Evolutionary conservation across 2,329 filamentous ascomycete genomes (phyloP).

Genomic region (Alternaria infectoria): DNA sequence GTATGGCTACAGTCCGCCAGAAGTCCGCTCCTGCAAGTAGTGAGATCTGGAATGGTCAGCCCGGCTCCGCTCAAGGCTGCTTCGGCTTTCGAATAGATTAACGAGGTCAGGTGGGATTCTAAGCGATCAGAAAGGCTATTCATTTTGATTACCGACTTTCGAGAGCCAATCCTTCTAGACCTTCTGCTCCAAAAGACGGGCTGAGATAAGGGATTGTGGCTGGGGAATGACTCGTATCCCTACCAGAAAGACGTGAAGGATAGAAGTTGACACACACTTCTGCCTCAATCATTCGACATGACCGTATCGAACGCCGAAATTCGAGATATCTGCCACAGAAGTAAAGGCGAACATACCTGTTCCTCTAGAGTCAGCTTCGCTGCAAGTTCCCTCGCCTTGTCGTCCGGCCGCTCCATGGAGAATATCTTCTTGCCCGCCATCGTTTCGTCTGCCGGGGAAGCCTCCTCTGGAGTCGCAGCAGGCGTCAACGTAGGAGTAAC

Average conservation of each 20-base stretch:
- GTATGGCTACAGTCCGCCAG: constrained; percentile 70
- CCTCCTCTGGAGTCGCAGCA: constrained; percentile 34
- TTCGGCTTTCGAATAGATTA: constrained; percentile 13
- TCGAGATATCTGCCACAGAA: constrained; percentile 11
- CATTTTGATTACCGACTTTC: constrained; percentile 1
- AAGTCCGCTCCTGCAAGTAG: constrained; percentile 65
- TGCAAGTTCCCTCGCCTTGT: constrained; percentile 44
- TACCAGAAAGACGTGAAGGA: background rate
- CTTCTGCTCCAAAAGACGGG: background rate
- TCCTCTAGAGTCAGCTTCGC: constrained; percentile 47
- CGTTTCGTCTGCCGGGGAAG: constrained; percentile 26
- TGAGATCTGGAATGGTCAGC: constrained; percentile 44
- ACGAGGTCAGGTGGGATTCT: constrained; percentile 9
- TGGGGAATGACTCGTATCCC: background rate
- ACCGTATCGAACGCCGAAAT: background rate
- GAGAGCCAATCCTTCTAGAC: background rate
- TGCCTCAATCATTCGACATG: background rate
- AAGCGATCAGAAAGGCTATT: constrained; percentile 6
- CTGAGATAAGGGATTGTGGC: background rate
- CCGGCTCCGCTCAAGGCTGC: constrained; percentile 8
- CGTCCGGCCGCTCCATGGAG: constrained; percentile 38
- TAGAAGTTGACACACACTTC: background rate
- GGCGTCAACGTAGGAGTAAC: constrained; percentile 39
- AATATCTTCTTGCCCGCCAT: constrained; percentile 47
- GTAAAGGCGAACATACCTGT: constrained; percentile 40